Evolutionary conservation across 2,329 filamentous ascomycete genomes (phyloP).

Genomic region (Colletotrichum spinosum): DNA sequence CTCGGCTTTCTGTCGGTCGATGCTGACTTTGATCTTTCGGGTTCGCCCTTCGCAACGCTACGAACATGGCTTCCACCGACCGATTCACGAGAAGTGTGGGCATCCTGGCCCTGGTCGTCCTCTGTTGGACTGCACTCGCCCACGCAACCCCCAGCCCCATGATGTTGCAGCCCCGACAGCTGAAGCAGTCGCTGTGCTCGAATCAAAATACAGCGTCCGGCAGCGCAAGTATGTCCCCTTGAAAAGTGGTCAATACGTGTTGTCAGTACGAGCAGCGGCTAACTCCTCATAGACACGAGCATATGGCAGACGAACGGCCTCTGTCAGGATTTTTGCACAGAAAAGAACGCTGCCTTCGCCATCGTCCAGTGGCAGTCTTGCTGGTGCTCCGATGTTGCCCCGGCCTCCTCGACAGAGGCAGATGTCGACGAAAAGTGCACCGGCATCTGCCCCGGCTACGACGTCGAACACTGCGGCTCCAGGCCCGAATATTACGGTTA

Average conservation of each 20-base stretch:
- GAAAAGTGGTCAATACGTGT: not conserved
- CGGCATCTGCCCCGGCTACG: slow-evolving; percentile 74
- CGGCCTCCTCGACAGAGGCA: slow-evolving; percentile 54
- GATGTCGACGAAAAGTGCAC: slow-evolving; percentile 61
- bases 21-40: slow-evolving; percentile 20
- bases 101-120: slow-evolving; percentile 41
- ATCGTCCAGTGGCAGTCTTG: slow-evolving; percentile 74
- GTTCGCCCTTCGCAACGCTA: slow-evolving; percentile 6
- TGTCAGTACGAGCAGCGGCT: not conserved
- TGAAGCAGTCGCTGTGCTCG: slow-evolving; percentile 46
- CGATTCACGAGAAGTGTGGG: slow-evolving; percentile 40
- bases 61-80: slow-evolving; percentile 40
- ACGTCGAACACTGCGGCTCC: slow-evolving; percentile 72
- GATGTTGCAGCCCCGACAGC: slow-evolving; percentile 37
- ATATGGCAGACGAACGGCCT: slow-evolving; percentile 77
- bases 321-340: slow-evolving; percentile 70
- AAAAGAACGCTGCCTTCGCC: slow-evolving; percentile 70
- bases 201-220: slow-evolving; percentile 50
- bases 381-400: slow-evolving; percentile 81
- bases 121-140: slow-evolving; percentile 41
- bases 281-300: slow-evolving; percentile 56
- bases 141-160: slow-evolving; percentile 18
- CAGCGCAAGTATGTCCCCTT: slow-evolving; percentile 45
- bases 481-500: slow-evolving; percentile 69
- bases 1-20: not conserved